phyloP scores from a whole-genome alignment of 2,329 filamentous ascomycete genomes.

The Aspergillus unguis region DNA sequence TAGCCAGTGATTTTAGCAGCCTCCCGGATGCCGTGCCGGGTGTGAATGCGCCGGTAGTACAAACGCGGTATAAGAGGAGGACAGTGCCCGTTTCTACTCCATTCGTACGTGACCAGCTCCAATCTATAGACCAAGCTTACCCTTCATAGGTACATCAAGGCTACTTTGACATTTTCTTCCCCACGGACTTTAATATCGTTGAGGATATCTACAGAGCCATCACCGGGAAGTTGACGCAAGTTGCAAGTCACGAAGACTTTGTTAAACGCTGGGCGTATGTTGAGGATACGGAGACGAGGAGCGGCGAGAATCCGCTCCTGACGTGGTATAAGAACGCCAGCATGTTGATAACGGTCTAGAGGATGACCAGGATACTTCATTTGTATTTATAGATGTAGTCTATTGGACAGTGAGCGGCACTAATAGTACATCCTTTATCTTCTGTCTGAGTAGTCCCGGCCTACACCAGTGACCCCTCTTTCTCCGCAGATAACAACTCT shows the following conservation, averaged over 20 bases:
- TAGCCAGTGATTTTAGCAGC: slow-evolving; percentile 86
- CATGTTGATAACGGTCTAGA: slow-evolving; percentile 77
- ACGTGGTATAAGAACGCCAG: slow-evolving; percentile 95
- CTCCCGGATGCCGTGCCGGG: slow-evolving; percentile 80
- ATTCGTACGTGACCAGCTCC: slow-evolving; percentile 60
- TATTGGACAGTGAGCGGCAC: not conserved
- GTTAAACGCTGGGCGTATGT: slow-evolving; percentile 85
- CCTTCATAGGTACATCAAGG: slow-evolving; percentile 79
- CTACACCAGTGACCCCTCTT: slow-evolving; percentile 2
- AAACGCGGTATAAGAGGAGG: slow-evolving; percentile 82
- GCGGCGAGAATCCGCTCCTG: slow-evolving; percentile 88
- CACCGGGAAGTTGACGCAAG: slow-evolving; percentile 84
- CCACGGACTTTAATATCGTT: slow-evolving; percentile 87
- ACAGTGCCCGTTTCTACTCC: slow-evolving; percentile 90
- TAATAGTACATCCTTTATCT: no score
- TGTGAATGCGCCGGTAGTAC: slow-evolving; percentile 89
- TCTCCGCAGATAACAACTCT: slow-evolving; percentile 2
- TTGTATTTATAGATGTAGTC: slow-evolving; percentile 2
- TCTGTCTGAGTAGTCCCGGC: no score
- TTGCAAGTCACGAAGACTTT: slow-evolving; percentile 85
- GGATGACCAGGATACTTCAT: not conserved
- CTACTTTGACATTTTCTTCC: slow-evolving; percentile 98
- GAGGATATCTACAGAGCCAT: slow-evolving; percentile 90
- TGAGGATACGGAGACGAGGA: slow-evolving; percentile 82
- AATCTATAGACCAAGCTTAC: not conserved